Percentiles rank a stretch among this genome's conserved stretches.
These are phyloP conservation scores for Fagopyrum tataricum DNA, from an alignment of 148 eudicot species.

Conservation along the genomic window DNA sequence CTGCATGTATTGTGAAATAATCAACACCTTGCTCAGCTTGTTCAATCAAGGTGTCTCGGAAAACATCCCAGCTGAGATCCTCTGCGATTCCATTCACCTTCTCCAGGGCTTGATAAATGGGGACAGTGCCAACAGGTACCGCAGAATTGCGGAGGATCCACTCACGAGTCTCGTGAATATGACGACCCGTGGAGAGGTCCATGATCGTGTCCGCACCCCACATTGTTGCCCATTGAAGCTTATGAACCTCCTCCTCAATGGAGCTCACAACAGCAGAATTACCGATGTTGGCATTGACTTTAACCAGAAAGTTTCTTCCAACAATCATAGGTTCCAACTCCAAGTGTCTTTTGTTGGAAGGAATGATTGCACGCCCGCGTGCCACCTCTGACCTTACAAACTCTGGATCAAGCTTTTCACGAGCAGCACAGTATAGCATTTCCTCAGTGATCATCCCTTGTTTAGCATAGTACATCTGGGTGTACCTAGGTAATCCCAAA, in stretches of 20 bases:
- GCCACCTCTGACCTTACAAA: conserved; percentile 96
- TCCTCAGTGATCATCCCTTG: conserved; percentile 89
- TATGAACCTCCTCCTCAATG: conserved; percentile 97
- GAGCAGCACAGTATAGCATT: conserved; percentile 88
- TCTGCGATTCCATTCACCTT: conserved; percentile 94
- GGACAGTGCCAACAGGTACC: conserved; percentile 97
- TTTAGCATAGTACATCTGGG: conserved; percentile 98
- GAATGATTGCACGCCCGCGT: conserved; percentile 97
- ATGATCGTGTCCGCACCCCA: conserved; percentile 99
- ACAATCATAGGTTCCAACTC: conserved; percentile 99
- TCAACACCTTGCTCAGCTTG: conserved; percentile 99
- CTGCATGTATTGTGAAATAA: conserved; percentile 96
- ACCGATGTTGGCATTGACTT: conserved; percentile 94
- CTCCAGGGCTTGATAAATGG: conserved; percentile 95
- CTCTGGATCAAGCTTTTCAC: conserved; percentile 92
- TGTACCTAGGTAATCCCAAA: conserved; percentile 75
- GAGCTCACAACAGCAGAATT: conserved; percentile 98
- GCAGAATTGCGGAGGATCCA: conserved; percentile 93
- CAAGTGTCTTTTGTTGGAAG: conserved; percentile 88
- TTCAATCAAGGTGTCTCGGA: conserved; percentile 84
- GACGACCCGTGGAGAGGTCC: conserved; percentile 97
- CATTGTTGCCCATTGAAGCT: conserved; percentile 99
- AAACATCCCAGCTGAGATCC: conserved; percentile 85
- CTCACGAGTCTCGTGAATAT: conserved; percentile 97
- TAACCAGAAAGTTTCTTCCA: conserved; percentile 90